phyloP scores from a whole-genome alignment of 108 stramenopile species.

The Nitzschia sp. region DNA sequence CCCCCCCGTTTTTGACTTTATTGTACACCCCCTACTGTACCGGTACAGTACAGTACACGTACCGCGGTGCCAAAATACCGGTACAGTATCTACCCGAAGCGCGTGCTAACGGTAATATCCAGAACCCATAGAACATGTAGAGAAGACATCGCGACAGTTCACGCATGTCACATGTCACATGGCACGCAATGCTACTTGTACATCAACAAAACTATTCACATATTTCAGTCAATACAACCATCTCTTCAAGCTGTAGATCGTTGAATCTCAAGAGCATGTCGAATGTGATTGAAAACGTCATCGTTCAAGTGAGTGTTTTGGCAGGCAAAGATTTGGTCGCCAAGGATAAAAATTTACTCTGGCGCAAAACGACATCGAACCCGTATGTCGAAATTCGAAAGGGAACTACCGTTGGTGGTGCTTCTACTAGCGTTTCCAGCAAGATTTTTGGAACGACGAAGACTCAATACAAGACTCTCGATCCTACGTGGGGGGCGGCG shows the following conservation, averaged over 20 bases:
- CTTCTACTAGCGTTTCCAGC: not conserved
- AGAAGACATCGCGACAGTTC: too few relatives aligned
- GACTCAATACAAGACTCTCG: slow-evolving; percentile 34
- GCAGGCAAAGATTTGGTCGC: slow-evolving; percentile 36
- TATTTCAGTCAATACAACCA: not conserved
- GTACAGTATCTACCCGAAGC: too few relatives aligned
- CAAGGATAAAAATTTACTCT: slow-evolving; percentile 38
- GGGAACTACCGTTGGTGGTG: not conserved
- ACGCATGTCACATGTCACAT: too few relatives aligned
- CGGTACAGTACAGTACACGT: too few relatives aligned
- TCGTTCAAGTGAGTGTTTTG: slow-evolving; percentile 10
- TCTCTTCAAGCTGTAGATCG: too few relatives aligned
- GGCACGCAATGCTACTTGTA: too few relatives aligned
- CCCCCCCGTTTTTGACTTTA: too few relatives aligned
- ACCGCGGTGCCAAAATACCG: too few relatives aligned
- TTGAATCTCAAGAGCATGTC: not conserved
- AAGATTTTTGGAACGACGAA: slow-evolving; percentile 34
- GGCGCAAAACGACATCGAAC: slow-evolving; percentile 35
- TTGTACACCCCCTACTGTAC: too few relatives aligned
- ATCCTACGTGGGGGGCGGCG: slow-evolving; percentile 46
- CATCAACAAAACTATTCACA: not conserved
- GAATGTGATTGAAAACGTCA: slow-evolving; percentile 7
- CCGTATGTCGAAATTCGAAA: slow-evolving; percentile 34
- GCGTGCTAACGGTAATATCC: too few relatives aligned
- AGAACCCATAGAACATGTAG: too few relatives aligned